A percentile compares a stretch with the other conserved stretches of the same genome.
Evolutionary conservation across 345 rosid species (phyloP).

Genomic region (Brassica rapa): DNA sequence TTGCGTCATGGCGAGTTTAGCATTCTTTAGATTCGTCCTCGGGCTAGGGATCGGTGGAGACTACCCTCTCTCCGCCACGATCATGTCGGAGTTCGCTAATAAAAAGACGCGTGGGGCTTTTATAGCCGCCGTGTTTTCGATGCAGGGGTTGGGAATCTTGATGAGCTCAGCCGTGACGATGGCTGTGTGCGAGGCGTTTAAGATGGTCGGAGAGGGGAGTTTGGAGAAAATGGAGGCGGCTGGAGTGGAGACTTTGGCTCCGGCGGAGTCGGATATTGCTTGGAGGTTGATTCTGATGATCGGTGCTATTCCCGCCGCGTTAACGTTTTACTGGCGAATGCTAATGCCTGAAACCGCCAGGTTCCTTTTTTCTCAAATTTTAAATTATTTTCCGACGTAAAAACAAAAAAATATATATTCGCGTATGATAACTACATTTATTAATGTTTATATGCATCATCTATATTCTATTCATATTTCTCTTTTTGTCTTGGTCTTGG

Average conservation of each 20-base stretch:
- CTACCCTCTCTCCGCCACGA: conserved; percentile 75
- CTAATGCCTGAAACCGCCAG: conserved; percentile 88
- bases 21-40: conserved; percentile 61
- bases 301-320: conserved; percentile 77
- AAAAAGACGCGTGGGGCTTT: conserved; percentile 70
- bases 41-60: conserved; percentile 83
- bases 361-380: conserved; percentile 33
- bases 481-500: not conserved
- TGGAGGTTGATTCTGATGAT: conserved; percentile 79
- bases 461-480: not conserved
- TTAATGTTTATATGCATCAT: not conserved
- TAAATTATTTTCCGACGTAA: not conserved
- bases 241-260: conserved; percentile 35
- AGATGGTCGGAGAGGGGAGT: conserved; percentile 24
- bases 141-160: conserved; percentile 79
- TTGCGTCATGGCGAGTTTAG: conserved; percentile 61
- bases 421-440: not conserved
- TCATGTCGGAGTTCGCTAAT: conserved; percentile 85
- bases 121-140: conserved; percentile 69
- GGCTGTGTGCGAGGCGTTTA: conserved; percentile 48
- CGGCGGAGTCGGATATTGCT: conserved; percentile 54
- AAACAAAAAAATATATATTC: not conserved
- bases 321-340: conserved; percentile 81
- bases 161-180: conserved; percentile 56
- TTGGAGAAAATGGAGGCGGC: not conserved